These are phyloP conservation scores for Aphanomyces cochlioides DNA, from an alignment of 352 stramenopile species.

Conservation along the genomic window DNA sequence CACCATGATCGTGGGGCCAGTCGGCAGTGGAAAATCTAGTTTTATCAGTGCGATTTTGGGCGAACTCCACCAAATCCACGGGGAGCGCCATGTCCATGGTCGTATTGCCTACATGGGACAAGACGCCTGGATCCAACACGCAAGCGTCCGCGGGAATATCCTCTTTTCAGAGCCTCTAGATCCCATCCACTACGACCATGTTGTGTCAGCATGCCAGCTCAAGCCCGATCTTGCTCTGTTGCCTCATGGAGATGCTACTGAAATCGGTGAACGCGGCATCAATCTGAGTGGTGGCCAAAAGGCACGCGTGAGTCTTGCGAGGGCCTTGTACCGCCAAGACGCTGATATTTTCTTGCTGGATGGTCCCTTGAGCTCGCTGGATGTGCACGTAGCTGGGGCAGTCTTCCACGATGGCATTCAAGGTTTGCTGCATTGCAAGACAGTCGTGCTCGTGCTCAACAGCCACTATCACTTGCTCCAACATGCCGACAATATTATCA, in stretches of 20 bases:
- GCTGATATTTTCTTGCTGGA: slow-evolving; percentile 89
- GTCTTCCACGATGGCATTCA: slow-evolving; percentile 93
- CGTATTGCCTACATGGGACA: slow-evolving; percentile 84
- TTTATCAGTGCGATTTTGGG: slow-evolving; percentile 93
- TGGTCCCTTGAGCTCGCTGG: slow-evolving; percentile 94
- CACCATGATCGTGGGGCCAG: slow-evolving; percentile 55
- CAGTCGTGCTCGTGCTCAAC: slow-evolving; percentile 43
- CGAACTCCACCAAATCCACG: slow-evolving; percentile 80
- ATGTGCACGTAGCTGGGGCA: slow-evolving; percentile 93
- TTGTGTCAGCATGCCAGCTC: slow-evolving; percentile 74
- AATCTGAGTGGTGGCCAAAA: slow-evolving; percentile 97
- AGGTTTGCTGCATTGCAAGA: slow-evolving; percentile 68
- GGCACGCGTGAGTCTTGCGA: slow-evolving; percentile 88
- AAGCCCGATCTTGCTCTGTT: slow-evolving; percentile 87
- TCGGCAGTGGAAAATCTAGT: slow-evolving; percentile 68
- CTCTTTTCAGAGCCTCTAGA: slow-evolving; percentile 56
- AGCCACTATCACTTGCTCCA: slow-evolving; percentile 44
- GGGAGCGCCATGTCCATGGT: slow-evolving; percentile 43
- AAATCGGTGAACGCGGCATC: slow-evolving; percentile 98
- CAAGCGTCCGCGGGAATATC: slow-evolving; percentile 92
- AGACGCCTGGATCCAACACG: slow-evolving; percentile 89
- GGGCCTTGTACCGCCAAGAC: slow-evolving; percentile 84
- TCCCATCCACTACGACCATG: slow-evolving; percentile 49
- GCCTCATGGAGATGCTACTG: slow-evolving; percentile 90
- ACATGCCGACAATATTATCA: slow-evolving; percentile 42